Conservation (phyloP, 768 basidiomycete genomes). For the Cystobasidium onofrii region DNA sequence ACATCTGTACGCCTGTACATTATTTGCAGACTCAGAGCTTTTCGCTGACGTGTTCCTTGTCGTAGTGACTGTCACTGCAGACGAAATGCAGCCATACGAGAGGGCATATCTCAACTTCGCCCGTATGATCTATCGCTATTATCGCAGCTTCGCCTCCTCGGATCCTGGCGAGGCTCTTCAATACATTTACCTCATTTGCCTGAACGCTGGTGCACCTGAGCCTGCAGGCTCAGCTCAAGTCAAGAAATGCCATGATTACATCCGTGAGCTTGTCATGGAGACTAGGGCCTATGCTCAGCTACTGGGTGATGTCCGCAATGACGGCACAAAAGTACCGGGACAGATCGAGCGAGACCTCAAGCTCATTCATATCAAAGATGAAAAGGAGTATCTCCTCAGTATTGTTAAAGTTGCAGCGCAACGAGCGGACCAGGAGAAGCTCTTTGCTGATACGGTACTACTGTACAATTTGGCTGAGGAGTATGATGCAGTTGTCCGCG, state of each 20-base stretch:
- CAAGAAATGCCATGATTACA: constrained; percentile 51
- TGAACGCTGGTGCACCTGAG: constrained; percentile 63
- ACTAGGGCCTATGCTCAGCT: constrained; percentile 70
- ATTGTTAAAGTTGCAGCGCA: constrained; percentile 77
- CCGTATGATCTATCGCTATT: constrained; percentile 82
- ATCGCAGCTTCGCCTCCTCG: constrained; percentile 82
- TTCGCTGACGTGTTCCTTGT: background rate
- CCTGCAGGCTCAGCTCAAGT: constrained; percentile 76
- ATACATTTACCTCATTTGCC: constrained; percentile 79
- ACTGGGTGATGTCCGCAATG: constrained; percentile 80
- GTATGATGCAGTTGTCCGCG: constrained; percentile 74
- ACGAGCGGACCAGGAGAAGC: constrained; percentile 72
- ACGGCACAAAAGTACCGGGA: constrained; percentile 78
- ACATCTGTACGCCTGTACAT: constrained; percentile 63
- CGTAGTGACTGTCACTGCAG: constrained; percentile 13
- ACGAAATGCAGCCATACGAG: constrained; percentile 28
- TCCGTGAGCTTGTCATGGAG: constrained; percentile 48
- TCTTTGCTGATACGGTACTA: constrained; percentile 80
- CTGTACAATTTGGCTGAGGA: constrained; percentile 91
- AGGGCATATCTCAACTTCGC: constrained; percentile 63
- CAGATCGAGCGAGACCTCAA: constrained; percentile 73
- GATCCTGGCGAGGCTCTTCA: constrained; percentile 90
- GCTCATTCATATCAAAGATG: constrained; percentile 62
- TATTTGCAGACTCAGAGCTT: background rate
- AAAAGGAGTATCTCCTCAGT: constrained; percentile 63